Evolutionary conservation across 2,329 filamentous ascomycete genomes (phyloP).

Genomic region (Leptographium lundbergii): DNA sequence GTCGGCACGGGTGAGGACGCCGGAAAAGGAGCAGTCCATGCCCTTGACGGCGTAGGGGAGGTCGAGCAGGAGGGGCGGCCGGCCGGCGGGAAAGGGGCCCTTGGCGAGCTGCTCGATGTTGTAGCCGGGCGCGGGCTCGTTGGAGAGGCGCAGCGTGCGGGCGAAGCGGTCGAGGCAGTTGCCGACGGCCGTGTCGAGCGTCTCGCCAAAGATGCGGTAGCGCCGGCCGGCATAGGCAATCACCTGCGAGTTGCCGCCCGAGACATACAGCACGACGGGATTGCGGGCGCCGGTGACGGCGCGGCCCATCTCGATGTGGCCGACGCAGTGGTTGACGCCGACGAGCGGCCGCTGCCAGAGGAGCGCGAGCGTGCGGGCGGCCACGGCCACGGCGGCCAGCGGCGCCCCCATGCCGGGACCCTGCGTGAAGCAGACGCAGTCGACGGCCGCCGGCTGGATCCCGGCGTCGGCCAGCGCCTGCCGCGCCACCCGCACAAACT

Average conservation of each 20-base stretch:
- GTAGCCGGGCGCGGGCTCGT: constrained; percentile 93
- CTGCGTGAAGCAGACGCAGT: constrained; percentile 91
- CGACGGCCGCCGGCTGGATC: constrained; percentile 51
- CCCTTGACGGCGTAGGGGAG: constrained; percentile 94
- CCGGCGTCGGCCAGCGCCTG: constrained; percentile 61
- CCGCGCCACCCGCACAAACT: constrained; percentile 72
- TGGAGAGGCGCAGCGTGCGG: constrained; percentile 77
- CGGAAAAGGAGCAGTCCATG: constrained; percentile 96
- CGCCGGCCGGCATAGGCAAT: constrained; percentile 91
- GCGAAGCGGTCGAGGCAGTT: constrained; percentile 97
- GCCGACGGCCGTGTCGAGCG: constrained; percentile 91
- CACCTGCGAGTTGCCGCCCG: constrained; percentile 92
- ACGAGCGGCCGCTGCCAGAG: constrained; percentile 85
- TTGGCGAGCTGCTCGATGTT: constrained; percentile 92
- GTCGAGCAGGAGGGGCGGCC: constrained; percentile 60
- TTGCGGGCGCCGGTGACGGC: constrained; percentile 82
- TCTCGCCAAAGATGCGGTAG: constrained; percentile 96
- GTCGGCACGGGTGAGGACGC: constrained; percentile 77
- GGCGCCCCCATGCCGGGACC: constrained; percentile 96
- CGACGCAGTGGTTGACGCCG: constrained; percentile 95
- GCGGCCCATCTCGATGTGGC: constrained; percentile 97
- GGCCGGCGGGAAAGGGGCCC: constrained; percentile 19
- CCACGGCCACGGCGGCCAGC: constrained; percentile 62
- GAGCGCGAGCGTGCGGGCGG: constrained; percentile 63
- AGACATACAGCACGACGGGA: constrained; percentile 91